These are phyloP conservation scores for Haberlea rhodopensis DNA, from an alignment of 257 asterid genomes.

Conservation along the genomic window DNA sequence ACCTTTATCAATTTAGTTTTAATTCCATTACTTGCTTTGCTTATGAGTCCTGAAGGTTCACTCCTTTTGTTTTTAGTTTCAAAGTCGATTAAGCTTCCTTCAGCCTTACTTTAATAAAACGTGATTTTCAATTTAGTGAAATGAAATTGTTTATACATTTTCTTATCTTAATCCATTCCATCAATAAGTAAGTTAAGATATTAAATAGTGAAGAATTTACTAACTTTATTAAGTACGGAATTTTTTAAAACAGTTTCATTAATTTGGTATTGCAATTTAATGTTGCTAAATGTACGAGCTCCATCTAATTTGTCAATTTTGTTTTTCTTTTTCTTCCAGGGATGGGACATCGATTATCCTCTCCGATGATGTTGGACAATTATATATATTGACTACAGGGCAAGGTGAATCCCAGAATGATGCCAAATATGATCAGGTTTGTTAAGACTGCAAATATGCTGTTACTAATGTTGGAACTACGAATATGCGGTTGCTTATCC, in stretches of 20 bases:
- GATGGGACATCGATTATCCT: conserved; percentile 97
- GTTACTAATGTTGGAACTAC: conserved; percentile 3
- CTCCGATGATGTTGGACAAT: conserved; percentile 93
- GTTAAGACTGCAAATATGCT: conserved; percentile 5
- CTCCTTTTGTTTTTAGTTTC: background rate
- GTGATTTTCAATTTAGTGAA: conserved; percentile 14
- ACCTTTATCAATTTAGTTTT: conserved; percentile 1
- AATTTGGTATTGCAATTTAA: conserved; percentile 9
- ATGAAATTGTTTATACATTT: background rate
- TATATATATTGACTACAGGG: conserved; percentile 83
- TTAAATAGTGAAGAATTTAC: conserved; percentile 3
- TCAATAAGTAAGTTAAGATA: conserved; percentile 8
- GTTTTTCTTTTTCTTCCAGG: conserved; percentile 47
- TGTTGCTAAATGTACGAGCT: conserved; percentile 10
- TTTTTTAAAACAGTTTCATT: background rate
- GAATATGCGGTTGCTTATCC: conserved; percentile 19
- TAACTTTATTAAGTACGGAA: background rate
- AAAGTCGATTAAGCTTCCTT: background rate
- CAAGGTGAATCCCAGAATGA: conserved; percentile 95
- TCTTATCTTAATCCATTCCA: conserved; percentile 1
- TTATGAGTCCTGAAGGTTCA: conserved; percentile 4
- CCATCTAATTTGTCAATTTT: conserved; percentile 19
- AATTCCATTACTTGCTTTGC: conserved; percentile 16
- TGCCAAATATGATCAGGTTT: conserved; percentile 93
- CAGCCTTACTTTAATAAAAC: conserved; percentile 6